A percentile compares a stretch with the other conserved stretches of the same genome.
phyloP scores from a whole-genome alignment of 179 eudicot genomes.

The Pouteria campechiana region DNA sequence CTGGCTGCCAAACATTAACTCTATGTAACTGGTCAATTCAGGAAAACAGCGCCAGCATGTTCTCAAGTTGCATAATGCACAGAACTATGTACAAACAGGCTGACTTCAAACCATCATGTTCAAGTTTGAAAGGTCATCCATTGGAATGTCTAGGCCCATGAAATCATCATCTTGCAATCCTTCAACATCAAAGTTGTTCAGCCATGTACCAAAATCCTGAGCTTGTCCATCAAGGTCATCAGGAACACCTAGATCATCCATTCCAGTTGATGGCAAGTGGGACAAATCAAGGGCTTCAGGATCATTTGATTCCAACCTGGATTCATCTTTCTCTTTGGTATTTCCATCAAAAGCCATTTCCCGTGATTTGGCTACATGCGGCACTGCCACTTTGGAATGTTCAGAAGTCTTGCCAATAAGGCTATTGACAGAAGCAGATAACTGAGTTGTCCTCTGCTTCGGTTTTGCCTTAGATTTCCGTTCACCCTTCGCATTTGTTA shows the following conservation, averaged over 20 bases:
- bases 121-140: slow-evolving; percentile 64
- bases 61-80: slow-evolving; percentile 17
- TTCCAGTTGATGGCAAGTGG: slow-evolving; percentile 35
- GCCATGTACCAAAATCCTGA: slow-evolving; percentile 64
- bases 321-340: slow-evolving; percentile 17
- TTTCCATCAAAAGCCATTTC: slow-evolving; percentile 11
- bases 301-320: slow-evolving; percentile 14
- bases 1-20: slow-evolving; percentile 13
- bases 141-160: slow-evolving; percentile 61
- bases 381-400: slow-evolving; percentile 22
- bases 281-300: slow-evolving; percentile 42
- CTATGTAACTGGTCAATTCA: slow-evolving; percentile 12
- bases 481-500: slow-evolving; percentile 41
- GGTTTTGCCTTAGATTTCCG: slow-evolving; percentile 53
- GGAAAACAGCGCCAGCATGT: slow-evolving; percentile 8
- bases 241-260: slow-evolving; percentile 37
- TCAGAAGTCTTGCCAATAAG: slow-evolving; percentile 27
- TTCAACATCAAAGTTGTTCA: slow-evolving; percentile 61
- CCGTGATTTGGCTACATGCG: slow-evolving; percentile 18
- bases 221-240: slow-evolving; percentile 51
- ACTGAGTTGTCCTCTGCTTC: slow-evolving; percentile 46
- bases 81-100: slow-evolving; percentile 28
- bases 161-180: slow-evolving; percentile 44
- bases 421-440: slow-evolving; percentile 40
- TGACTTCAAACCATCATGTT: slow-evolving; percentile 50